Percentiles rank a stretch among this genome's conserved stretches.
Evolutionary conservation across 345 rosid genomes (phyloP).

Genomic region (Gossypium ekmanianum): DNA sequence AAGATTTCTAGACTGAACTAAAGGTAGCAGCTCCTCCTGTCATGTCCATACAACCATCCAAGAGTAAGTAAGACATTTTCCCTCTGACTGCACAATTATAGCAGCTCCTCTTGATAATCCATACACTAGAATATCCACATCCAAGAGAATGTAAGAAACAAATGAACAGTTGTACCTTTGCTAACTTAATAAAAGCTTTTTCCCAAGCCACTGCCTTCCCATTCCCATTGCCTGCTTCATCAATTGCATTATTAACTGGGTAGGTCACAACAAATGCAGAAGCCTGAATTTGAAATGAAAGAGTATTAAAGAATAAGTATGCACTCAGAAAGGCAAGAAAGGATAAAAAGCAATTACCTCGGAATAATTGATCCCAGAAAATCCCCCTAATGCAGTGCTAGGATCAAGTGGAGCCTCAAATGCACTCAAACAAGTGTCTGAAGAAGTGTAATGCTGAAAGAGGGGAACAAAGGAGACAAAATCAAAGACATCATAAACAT

Average conservation of each 20-base stretch:
- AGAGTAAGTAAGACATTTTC: neutral
- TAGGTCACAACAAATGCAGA: slow-evolving; percentile 85
- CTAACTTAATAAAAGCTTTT: slow-evolving; percentile 78
- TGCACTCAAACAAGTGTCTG: slow-evolving; percentile 83
- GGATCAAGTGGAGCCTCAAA: slow-evolving; percentile 97
- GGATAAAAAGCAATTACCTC: slow-evolving; percentile 56
- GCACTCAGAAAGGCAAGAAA: slow-evolving; percentile 5
- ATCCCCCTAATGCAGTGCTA: slow-evolving; percentile 91
- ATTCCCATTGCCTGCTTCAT: slow-evolving; percentile 49
- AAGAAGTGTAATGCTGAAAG: slow-evolving; percentile 81
- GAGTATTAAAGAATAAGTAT: slow-evolving; percentile 13
- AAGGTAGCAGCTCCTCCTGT: slow-evolving; percentile 71
- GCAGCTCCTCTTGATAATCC: neutral
- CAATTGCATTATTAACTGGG: slow-evolving; percentile 81
- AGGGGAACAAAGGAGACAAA: slow-evolving; percentile 16
- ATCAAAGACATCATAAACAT: slow-evolving; percentile 7
- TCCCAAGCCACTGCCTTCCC: slow-evolving; percentile 91
- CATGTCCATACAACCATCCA: slow-evolving; percentile 12
- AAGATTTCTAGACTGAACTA: slow-evolving; percentile 69
- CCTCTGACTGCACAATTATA: neutral
- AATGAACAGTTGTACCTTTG: slow-evolving; percentile 54
- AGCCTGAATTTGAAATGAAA: slow-evolving; percentile 62
- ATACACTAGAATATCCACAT: slow-evolving; percentile 6
- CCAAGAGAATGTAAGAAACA: slow-evolving; percentile 1
- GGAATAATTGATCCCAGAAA: slow-evolving; percentile 72